Conservation (phyloP, 140 eudicot species). For the Stevia rebaudiana region DNA sequence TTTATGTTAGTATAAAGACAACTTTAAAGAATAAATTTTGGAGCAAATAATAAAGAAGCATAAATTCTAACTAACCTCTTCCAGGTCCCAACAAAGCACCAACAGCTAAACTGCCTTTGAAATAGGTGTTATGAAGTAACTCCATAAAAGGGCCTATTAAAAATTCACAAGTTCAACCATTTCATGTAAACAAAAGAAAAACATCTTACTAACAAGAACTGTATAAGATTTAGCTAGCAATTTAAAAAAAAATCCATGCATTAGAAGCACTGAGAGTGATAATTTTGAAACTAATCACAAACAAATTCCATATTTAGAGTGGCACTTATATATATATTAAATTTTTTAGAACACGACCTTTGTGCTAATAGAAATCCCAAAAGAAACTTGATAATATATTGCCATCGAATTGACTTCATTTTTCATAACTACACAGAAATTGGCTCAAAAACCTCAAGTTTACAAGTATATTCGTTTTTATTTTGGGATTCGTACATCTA, state of each 20-base stretch:
- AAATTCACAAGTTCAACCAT: slow-evolving; percentile 16
- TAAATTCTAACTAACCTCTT: slow-evolving; percentile 49
- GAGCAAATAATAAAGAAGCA: slow-evolving; percentile 1
- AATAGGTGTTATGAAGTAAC: slow-evolving; percentile 75
- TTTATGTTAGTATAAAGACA: background rate
- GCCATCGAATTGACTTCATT: background rate
- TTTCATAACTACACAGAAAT: background rate
- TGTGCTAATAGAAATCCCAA: background rate
- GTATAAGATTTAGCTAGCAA: slow-evolving; percentile 13
- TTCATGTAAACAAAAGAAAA: slow-evolving; percentile 15
- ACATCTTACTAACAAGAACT: background rate
- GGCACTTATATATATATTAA: background rate
- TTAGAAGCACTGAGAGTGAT: background rate
- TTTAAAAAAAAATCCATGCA: background rate
- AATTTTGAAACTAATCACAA: background rate
- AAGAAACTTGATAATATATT: background rate
- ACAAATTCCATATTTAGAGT: background rate
- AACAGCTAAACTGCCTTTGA: slow-evolving; percentile 79
- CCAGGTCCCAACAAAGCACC: slow-evolving; percentile 93
- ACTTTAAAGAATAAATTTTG: slow-evolving; percentile 3
- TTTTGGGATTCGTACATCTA: background rate
- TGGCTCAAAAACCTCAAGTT: background rate
- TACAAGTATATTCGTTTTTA: background rate
- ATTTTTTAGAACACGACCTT: background rate
- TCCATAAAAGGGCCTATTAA: slow-evolving; percentile 53